phyloP scores from a whole-genome alignment of 805 yeast species.

The Wickerhamomyces strasburgensis region DNA sequence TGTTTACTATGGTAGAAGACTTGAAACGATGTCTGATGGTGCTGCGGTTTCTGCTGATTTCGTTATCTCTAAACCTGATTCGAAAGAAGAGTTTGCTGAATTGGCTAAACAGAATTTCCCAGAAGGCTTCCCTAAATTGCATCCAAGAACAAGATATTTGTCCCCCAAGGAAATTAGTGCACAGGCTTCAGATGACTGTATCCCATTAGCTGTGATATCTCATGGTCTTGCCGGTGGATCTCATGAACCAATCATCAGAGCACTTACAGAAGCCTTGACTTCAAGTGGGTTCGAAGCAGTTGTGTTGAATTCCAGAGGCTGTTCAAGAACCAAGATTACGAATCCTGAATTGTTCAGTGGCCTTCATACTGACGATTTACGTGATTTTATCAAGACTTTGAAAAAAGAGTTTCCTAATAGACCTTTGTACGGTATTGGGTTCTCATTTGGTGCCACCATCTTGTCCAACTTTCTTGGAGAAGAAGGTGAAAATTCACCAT shows the following conservation, averaged over 20 bases:
- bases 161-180: slow-evolving; percentile 39
- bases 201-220: slow-evolving; percentile 54
- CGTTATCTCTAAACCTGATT: slow-evolving; percentile 39
- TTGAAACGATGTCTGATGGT: slow-evolving; percentile 54
- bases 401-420: slow-evolving; percentile 52
- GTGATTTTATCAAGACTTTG: slow-evolving; percentile 50
- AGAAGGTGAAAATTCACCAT: slow-evolving; percentile 47
- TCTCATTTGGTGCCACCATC: slow-evolving; percentile 69
- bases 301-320: slow-evolving; percentile 66
- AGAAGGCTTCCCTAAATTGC: slow-evolving; percentile 53
- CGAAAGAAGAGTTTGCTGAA: slow-evolving; percentile 26
- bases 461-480: slow-evolving; percentile 66
- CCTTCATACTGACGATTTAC: slow-evolving; percentile 62
- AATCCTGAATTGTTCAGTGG: slow-evolving; percentile 66
- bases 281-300: slow-evolving; percentile 50
- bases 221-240: slow-evolving; percentile 83
- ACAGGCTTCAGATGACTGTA: slow-evolving; percentile 27
- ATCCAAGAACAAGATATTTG: slow-evolving; percentile 64
- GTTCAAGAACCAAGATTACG: slow-evolving; percentile 68
- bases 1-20: slow-evolving; percentile 71
- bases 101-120: slow-evolving; percentile 38
- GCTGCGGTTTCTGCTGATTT: slow-evolving; percentile 75
- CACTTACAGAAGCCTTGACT: slow-evolving; percentile 42
- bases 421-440: slow-evolving; percentile 61
- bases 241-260: slow-evolving; percentile 66